Evolutionary conservation across 805 yeast species (phyloP).

Genomic region (Cyberlindnera amylophila): DNA sequence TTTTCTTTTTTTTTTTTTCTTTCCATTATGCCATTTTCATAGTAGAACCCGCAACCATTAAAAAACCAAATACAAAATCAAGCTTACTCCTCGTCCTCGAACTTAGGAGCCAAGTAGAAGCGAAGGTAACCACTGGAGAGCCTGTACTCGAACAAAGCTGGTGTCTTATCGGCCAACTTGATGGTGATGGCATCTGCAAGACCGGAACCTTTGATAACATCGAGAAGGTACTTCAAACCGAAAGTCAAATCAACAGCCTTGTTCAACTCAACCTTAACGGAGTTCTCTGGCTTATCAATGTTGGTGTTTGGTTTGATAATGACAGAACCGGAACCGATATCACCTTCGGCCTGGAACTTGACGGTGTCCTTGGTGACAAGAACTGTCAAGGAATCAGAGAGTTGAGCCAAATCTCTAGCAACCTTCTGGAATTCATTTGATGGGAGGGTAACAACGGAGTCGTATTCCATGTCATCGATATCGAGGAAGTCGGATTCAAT

Average conservation of each 20-base stretch:
- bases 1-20: too few species aligned
- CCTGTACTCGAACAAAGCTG: conserved; percentile 90
- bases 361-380: conserved; percentile 89
- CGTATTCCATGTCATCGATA: conserved; percentile 91
- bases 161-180: conserved; percentile 85
- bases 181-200: conserved; percentile 75
- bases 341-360: conserved; percentile 87
- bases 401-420: conserved; percentile 79
- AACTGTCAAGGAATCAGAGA: conserved; percentile 84
- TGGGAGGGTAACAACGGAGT: conserved; percentile 83
- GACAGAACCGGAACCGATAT: conserved; percentile 82
- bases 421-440: conserved; percentile 83
- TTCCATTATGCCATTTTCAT: neutral
- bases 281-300: conserved; percentile 73
- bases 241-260: conserved; percentile 87
- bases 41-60: conserved; percentile 11
- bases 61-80: neutral
- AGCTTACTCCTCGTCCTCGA: conserved; percentile 73
- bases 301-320: conserved; percentile 81
- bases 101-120: conserved; percentile 96
- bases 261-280: conserved; percentile 71
- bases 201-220: conserved; percentile 87
- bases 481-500: conserved; percentile 92
- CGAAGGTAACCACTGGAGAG: conserved; percentile 89
- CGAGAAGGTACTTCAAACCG: conserved; percentile 86